phyloP scores from a whole-genome alignment of 768 basidiomycete species.

The Hypholoma fasciculare region DNA sequence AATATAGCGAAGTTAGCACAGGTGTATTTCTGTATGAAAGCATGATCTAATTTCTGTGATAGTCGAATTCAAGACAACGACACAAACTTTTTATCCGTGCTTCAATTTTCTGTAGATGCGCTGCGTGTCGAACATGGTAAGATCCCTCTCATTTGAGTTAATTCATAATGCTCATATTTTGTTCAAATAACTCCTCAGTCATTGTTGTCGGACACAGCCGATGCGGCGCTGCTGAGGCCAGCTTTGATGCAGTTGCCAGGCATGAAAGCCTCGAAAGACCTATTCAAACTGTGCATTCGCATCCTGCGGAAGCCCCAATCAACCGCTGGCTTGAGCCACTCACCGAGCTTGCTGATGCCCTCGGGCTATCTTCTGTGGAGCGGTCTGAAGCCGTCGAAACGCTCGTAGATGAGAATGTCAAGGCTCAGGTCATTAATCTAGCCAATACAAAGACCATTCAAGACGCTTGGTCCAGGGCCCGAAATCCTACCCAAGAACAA shows the following conservation, averaged over 20 bases:
- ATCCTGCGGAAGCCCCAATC: not conserved
- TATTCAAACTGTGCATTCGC: not conserved
- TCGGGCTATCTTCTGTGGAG: not conserved
- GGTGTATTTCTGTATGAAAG: not conserved
- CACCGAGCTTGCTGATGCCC: conserved; percentile 17
- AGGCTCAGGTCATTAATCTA: not conserved
- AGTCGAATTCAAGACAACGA: conserved; percentile 75
- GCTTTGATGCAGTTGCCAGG: not conserved
- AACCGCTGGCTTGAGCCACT: not conserved
- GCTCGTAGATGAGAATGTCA: not conserved
- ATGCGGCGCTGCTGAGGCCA: conserved; percentile 70
- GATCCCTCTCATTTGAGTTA: conserved; percentile 24
- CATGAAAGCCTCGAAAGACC: not conserved
- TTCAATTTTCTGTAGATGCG: conserved; percentile 66
- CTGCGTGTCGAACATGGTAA: conserved; percentile 73
- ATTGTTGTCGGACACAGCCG: conserved; percentile 77
- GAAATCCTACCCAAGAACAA: conserved; percentile 2
- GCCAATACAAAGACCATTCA: not conserved
- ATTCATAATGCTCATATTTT: conserved; percentile 20
- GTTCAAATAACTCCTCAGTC: conserved; percentile 40
- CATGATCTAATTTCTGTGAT: not conserved
- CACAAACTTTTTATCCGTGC: conserved; percentile 63
- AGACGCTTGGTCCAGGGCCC: conserved; percentile 14
- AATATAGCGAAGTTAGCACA: conserved; percentile 79
- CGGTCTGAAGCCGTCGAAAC: not conserved